A percentile compares a stretch with the other conserved stretches of the same genome.
Conservation (phyloP, 1,284 basidiomycete genomes). For the Cryptococcus jaspeensis region DNA sequence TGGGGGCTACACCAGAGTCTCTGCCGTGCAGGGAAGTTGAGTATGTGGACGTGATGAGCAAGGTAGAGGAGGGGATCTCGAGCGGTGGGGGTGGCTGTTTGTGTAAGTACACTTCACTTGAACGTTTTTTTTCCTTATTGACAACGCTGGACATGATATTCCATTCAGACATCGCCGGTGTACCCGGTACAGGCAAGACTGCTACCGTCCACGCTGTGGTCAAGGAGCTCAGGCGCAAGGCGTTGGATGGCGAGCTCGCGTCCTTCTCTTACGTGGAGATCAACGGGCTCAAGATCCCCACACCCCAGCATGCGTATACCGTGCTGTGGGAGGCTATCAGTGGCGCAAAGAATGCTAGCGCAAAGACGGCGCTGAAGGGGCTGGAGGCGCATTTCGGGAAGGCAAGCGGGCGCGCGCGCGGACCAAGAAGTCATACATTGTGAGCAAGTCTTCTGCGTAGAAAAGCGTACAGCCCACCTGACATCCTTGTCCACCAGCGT, state of each 20-base stretch:
- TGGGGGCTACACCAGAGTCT: constrained; percentile 85
- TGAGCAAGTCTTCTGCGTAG: constrained; percentile 23
- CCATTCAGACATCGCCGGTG: constrained; percentile 82
- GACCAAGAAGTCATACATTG: constrained; percentile 52
- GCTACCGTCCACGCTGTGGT: constrained; percentile 94
- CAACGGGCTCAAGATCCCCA: constrained; percentile 89
- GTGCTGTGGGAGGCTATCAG: constrained; percentile 86
- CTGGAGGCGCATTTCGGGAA: constrained; percentile 51
- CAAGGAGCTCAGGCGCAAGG: constrained; percentile 81
- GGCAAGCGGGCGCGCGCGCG: constrained; percentile 40
- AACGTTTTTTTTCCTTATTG: too few relatives aligned
- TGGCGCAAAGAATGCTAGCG: constrained; percentile 63
- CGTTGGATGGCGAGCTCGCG: constrained; percentile 75
- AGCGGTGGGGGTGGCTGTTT: constrained; percentile 93
- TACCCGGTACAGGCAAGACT: constrained; percentile 97
- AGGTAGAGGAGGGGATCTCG: constrained; percentile 82
- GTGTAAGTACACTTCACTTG: constrained; percentile 61
- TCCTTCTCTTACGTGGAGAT: constrained; percentile 98
- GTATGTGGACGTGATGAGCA: constrained; percentile 71
- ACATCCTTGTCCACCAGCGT: constrained; percentile 60
- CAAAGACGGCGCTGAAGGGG: constrained; percentile 50
- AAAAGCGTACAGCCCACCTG: not conserved
- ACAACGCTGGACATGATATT: not conserved
- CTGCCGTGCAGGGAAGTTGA: constrained; percentile 89
- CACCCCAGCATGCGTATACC: constrained; percentile 81